Evolutionary conservation across 2,329 filamentous ascomycete genomes (phyloP).

Genomic region (Aspergillus ochraceoroseus): DNA sequence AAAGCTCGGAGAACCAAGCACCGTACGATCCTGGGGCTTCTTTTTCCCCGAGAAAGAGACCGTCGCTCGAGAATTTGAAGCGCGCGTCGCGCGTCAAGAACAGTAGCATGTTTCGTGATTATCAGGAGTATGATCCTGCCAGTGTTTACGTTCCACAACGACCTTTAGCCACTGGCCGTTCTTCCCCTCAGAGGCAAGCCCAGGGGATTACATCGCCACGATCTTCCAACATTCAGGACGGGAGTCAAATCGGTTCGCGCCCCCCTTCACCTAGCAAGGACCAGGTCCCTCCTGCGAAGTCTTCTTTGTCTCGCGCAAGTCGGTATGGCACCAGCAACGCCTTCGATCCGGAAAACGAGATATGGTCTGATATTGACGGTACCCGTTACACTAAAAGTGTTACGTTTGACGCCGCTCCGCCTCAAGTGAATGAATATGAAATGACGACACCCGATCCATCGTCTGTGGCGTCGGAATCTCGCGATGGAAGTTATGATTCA

Average conservation of each 20-base stretch:
- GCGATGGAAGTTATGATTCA: conserved; percentile 89
- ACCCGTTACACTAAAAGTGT: conserved; percentile 93
- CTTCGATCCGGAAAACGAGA: conserved; percentile 64
- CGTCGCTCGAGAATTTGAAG: conserved; percentile 92
- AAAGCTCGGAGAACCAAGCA: conserved; percentile 64
- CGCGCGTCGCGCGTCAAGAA: conserved; percentile 94
- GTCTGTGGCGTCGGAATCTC: conserved; percentile 79
- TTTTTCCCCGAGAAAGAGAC: conserved; percentile 70
- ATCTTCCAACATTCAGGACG: conserved; percentile 18
- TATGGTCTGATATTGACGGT: conserved; percentile 62
- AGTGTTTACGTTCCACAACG: conserved; percentile 73
- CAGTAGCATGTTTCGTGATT: conserved; percentile 93
- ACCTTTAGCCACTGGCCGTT: conserved; percentile 63
- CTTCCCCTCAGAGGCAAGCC: conserved; percentile 53
- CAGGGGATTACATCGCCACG: conserved; percentile 62
- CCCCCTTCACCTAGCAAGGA: conserved; percentile 61
- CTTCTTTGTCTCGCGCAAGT: conserved; percentile 67
- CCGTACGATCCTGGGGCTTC: conserved; percentile 57
- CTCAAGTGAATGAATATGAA: conserved; percentile 95
- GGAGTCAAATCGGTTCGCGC: conserved; percentile 25
- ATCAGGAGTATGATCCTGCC: conserved; percentile 84
- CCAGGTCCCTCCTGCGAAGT: conserved; percentile 77
- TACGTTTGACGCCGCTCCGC: conserved; percentile 89
- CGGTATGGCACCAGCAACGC: conserved; percentile 57
- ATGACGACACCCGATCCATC: conserved; percentile 97